Evolutionary conservation across 129 eudicot species (phyloP), one percentile per base, ranked within the genome.

Genomic region (Pulicaria dysenterica): DNA sequence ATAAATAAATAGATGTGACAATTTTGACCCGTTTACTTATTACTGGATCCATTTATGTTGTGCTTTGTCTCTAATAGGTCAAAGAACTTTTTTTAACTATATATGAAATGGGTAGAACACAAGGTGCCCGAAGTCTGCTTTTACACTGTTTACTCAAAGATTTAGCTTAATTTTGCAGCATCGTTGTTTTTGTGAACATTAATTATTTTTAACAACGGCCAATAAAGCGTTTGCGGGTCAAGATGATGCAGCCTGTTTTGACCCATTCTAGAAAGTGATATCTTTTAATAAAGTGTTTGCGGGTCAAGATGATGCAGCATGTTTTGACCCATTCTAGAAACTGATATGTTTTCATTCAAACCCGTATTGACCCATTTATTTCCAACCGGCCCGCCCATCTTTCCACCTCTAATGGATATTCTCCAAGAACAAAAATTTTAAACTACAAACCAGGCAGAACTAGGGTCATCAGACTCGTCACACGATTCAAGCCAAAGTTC

Each of bases 391-490:
- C 31, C 31, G 31, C 59, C 58, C 72, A 11, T 44, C 72, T 46
- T 31, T 44, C 72, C 72, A 34, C 45, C 54, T 41, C 14, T 24
- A 12, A 42, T 38, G 45, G 31, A 64, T 11, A 69, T n/a, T 17
- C 16, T 78, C 34, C 9, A 62, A 78, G 15, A 50, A 14, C 58
- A 70, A 56, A 17, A 34, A 50, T 34, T 53, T 53, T 39, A 54
- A 58, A 48, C n/a, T 72, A 12, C 39, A 15, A 67, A 94, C 98
- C 98, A 94, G 59, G 98, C 90, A 73, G 82, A 67, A 80, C 85
- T 90, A 16, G 96, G 89, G 75, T 94, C 90, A 69, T 87, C 96
- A 64, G 97, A 84, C 76, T 84, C 83, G 9, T 85, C 87, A 67
- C 99, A 90, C 41, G 78, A 63, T 62, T 77, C 78, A 42, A 95